Evolutionary conservation across 345 rosid genomes (phyloP).

Genomic region (Lepidium africanum): DNA sequence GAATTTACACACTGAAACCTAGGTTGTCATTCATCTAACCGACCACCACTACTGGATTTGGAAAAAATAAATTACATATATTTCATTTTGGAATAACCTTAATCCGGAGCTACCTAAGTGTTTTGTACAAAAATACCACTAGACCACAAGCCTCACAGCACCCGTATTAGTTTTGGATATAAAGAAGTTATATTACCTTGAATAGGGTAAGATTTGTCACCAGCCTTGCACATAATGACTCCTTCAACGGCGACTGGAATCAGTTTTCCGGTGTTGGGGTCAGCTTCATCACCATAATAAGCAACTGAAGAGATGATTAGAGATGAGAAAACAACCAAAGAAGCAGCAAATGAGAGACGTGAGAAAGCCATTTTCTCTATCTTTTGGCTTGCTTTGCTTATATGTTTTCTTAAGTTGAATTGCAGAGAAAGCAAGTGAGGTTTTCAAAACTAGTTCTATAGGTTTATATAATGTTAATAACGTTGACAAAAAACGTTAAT

Average conservation of each 20-base stretch:
- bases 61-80: too few relatives aligned
- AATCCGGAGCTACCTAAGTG: too few relatives aligned
- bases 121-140: too few relatives aligned
- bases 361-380: conserved; percentile 19
- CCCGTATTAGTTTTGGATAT: too few relatives aligned
- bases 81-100: too few relatives aligned
- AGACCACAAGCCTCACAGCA: background rate
- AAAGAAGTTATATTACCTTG: conserved; percentile 33
- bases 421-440: conserved; percentile 20
- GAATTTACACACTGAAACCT: too few relatives aligned
- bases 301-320: conserved; percentile 26
- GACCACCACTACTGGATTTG: too few relatives aligned
- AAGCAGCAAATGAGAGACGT: conserved; percentile 23
- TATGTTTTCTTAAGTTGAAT: background rate
- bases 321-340: conserved; percentile 24
- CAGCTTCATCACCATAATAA: conserved; percentile 12
- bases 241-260: conserved; percentile 45
- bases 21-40: too few relatives aligned
- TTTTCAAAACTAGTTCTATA: background rate
- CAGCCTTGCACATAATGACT: conserved; percentile 45
- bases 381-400: conserved; percentile 3
- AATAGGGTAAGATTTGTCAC: conserved; percentile 36
- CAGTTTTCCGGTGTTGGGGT: conserved; percentile 25
- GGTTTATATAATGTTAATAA: conserved; percentile 3
- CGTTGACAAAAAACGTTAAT: conserved; percentile 1